Base-by-base conservation (phyloP, 306 rosid species). In the Rosa persica region DNA sequence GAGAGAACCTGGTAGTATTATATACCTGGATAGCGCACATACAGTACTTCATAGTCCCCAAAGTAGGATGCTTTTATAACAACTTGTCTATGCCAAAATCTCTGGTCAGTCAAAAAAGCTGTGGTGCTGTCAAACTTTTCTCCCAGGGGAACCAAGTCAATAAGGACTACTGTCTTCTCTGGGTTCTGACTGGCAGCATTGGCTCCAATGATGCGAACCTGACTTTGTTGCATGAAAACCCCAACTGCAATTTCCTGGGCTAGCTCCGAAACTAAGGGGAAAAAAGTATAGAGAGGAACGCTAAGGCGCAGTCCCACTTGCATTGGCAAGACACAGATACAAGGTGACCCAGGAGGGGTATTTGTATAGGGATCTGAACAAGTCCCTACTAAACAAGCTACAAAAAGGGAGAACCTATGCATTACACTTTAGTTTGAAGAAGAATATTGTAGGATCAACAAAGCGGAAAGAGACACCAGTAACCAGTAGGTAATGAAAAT, bases 281-380 rank as follows among this genome's bases (percentile, higher is more conserved):
- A 93, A 86, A 93, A 93, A 76, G 92, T 89, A 83, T 91, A 93
- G 2, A 93, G 87, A 61, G 92, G 83, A 69, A 93, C 85, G 15
- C 90, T 75, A 23, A 93, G 88, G 79, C 93, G 94, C 71, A 95
- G 86, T 75, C 97, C 90, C 51, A 95, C 89, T 91, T 90, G 92
- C 90, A 95, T 91, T 17, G 99, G 98, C 87, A 74, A 85, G 58
- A 91, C 93, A 85, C 99, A 95, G 78, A 79, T 83, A 83, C 99
- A 95, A 51, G 97, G 94, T 73, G 95, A 86, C 44, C 97, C 98
- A 4, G 99, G 98, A 79, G 97, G 99, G 78, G 98, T 89, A 64
- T 86, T 95, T 30, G 97, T 84, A 49, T 84, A 87, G 17, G 99
- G 98, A 16, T 89, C 93, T 1, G 90, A 74, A 87, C 99, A 95